phyloP scores from a whole-genome alignment of 345 rosid genomes.

The Populus pruinosa region DNA sequence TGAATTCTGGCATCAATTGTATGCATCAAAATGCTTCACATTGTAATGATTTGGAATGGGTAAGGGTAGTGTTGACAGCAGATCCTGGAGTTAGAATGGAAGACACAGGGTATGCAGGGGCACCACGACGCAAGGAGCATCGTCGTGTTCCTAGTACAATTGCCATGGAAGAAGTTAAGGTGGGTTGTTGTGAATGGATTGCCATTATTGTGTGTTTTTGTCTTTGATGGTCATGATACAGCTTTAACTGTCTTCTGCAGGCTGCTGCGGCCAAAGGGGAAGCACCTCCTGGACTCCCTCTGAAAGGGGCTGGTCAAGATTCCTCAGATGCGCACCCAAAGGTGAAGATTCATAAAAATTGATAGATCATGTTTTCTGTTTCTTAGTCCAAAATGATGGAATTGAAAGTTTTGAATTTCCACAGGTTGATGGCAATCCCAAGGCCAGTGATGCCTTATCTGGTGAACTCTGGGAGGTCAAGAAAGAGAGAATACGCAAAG shows the following conservation, averaged over 20 bases:
- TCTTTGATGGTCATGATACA: slow-evolving; percentile 12
- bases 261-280: slow-evolving; percentile 99
- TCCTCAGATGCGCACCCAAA: slow-evolving; percentile 82
- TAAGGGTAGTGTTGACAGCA: slow-evolving; percentile 82
- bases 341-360: slow-evolving; percentile 41
- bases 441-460: slow-evolving; percentile 89
- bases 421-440: slow-evolving; percentile 77
- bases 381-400: slow-evolving; percentile 12
- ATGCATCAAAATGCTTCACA: slow-evolving; percentile 21
- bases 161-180: slow-evolving; percentile 99
- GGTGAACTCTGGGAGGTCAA: slow-evolving; percentile 92
- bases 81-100: slow-evolving; percentile 76
- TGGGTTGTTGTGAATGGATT: slow-evolving; percentile 24
- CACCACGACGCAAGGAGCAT: slow-evolving; percentile 76
- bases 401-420: slow-evolving; percentile 5
- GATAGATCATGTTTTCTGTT: slow-evolving; percentile 2
- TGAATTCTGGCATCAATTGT: slow-evolving; percentile 16
- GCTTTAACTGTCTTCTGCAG: slow-evolving; percentile 41
- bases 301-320: slow-evolving; percentile 97
- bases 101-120: slow-evolving; percentile 61
- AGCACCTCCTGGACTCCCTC: slow-evolving; percentile 98
- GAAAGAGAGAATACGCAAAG: slow-evolving; percentile 84
- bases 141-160: slow-evolving; percentile 99
- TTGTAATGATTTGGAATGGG: slow-evolving; percentile 75
- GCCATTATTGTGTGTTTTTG: neutral